Conservation (phyloP, 2,329 filamentous ascomycete species). For the Cladophialophora immunda region DNA sequence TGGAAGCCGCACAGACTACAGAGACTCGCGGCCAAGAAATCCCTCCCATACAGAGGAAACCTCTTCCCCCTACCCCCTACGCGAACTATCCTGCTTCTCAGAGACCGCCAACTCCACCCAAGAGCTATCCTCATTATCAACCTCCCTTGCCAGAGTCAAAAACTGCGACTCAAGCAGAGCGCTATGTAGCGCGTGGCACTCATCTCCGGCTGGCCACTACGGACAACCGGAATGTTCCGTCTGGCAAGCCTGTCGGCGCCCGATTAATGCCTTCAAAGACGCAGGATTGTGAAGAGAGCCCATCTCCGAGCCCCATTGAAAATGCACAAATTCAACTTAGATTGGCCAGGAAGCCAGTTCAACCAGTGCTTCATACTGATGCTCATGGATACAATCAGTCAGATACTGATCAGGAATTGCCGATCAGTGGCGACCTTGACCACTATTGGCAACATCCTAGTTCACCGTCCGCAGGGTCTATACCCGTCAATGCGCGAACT, state of each 20-base stretch:
- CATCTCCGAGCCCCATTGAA: slow-evolving; percentile 13
- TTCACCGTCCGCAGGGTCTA: neutral
- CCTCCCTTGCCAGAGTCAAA: slow-evolving; percentile 20
- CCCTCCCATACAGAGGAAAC: slow-evolving; percentile 39
- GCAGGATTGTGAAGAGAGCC: neutral
- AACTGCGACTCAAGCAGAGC: slow-evolving; percentile 31
- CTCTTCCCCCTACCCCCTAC: slow-evolving; percentile 37
- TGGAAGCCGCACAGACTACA: slow-evolving; percentile 46
- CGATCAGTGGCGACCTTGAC: neutral
- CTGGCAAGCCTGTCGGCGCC: slow-evolving; percentile 36
- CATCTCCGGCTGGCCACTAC: slow-evolving; percentile 31
- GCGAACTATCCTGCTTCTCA: slow-evolving; percentile 37
- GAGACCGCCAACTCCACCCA: slow-evolving; percentile 35
- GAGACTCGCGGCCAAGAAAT: slow-evolving; percentile 22
- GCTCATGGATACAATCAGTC: neutral
- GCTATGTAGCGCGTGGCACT: slow-evolving; percentile 33
- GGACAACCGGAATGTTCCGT: slow-evolving; percentile 5
- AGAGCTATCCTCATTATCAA: slow-evolving; percentile 39
- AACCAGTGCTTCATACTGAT: slow-evolving; percentile 7
- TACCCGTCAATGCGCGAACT: neutral
- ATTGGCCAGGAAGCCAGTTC: slow-evolving; percentile 31
- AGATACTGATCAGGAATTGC: neutral
- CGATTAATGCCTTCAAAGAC: slow-evolving; percentile 27
- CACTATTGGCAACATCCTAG: neutral
- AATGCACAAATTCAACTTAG: slow-evolving; percentile 18